Evolutionary conservation across 345 rosid genomes (phyloP).

Genomic region (Adansonia digitata): DNA sequence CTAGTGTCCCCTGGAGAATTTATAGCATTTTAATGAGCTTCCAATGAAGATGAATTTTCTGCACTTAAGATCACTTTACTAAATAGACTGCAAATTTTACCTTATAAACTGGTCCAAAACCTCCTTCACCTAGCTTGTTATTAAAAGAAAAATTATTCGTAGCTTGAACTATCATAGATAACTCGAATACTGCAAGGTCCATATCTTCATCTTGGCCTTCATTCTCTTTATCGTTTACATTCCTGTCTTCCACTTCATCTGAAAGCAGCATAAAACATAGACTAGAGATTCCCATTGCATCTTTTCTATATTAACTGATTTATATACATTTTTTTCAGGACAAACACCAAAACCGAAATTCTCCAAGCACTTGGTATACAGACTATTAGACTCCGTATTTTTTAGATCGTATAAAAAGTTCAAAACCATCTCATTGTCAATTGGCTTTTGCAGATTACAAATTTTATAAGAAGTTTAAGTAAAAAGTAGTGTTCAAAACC

Average conservation of each 20-base stretch:
- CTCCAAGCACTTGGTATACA: background rate
- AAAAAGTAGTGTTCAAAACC: background rate
- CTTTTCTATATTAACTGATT: background rate
- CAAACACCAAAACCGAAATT: background rate
- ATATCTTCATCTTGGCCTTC: constrained; percentile 4
- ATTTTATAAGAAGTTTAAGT: background rate
- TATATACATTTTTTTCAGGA: background rate
- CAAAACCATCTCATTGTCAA: too few species aligned
- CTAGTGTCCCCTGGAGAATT: constrained; percentile 34
- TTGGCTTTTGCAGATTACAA: too few species aligned
- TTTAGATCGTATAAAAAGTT: background rate
- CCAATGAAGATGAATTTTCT: background rate
- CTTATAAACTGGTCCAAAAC: constrained; percentile 60
- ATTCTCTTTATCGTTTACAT: background rate
- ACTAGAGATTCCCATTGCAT: background rate
- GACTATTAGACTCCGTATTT: background rate
- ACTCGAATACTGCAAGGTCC: constrained; percentile 20
- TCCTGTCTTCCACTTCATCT: background rate
- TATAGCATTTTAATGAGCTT: background rate
- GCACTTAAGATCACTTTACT: background rate
- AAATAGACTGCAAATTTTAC: constrained; percentile 16
- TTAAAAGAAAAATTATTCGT: constrained; percentile 32
- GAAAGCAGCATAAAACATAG: background rate
- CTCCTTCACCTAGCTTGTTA: constrained; percentile 51
- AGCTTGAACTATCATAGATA: constrained; percentile 23